phyloP scores from a whole-genome alignment of 805 yeast species.

The Saturnispora besseyi region DNA sequence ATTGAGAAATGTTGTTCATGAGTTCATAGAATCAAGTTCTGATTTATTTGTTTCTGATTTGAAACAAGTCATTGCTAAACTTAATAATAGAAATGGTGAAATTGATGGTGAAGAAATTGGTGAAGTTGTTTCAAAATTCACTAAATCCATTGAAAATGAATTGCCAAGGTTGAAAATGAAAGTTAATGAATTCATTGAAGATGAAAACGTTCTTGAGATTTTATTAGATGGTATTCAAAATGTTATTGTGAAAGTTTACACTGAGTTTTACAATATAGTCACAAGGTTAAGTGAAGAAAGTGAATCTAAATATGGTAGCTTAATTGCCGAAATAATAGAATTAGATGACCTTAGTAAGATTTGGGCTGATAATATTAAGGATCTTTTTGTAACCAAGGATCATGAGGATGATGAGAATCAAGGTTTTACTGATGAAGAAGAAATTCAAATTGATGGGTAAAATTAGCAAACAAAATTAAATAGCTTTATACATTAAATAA shows the following conservation, averaged over 20 bases:
- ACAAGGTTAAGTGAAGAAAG: conserved; percentile 9
- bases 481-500: background rate
- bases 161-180: conserved; percentile 49
- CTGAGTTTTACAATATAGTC: conserved; percentile 33
- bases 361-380: conserved; percentile 28
- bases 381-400: conserved; percentile 20
- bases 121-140: conserved; percentile 29
- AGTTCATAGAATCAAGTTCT: conserved; percentile 53
- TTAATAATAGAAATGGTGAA: background rate
- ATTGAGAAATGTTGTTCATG: conserved; percentile 60
- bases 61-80: background rate
- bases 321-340: conserved; percentile 47
- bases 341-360: conserved; percentile 45
- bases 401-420: conserved; percentile 2
- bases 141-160: conserved; percentile 40
- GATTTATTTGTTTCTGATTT: conserved; percentile 31
- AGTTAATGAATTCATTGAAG: conserved; percentile 47
- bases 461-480: conserved; percentile 26
- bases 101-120: conserved; percentile 11
- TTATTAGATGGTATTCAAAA: conserved; percentile 62
- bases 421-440: background rate
- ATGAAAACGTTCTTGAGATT: conserved; percentile 40
- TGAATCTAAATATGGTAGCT: conserved; percentile 21
- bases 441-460: conserved; percentile 31
- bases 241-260: conserved; percentile 48